phyloP scores from a whole-genome alignment of 768 basidiomycete species.

The Xanthoconium purpureum region DNA sequence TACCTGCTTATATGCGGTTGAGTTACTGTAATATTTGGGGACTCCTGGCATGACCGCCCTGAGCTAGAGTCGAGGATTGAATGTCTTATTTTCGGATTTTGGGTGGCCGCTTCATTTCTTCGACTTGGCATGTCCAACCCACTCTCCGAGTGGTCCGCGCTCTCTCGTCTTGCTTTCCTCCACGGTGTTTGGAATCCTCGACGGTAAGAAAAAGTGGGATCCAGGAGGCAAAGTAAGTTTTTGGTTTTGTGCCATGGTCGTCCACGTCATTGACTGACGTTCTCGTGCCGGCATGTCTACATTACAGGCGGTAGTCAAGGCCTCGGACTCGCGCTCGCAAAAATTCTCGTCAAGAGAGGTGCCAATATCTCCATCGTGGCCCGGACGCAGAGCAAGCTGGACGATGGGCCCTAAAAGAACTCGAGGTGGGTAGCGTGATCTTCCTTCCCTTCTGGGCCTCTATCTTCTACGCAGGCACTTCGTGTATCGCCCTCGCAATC shows the following conservation, averaged over 20 bases:
- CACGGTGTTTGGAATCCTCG: constrained; percentile 4
- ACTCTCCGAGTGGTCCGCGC: not conserved
- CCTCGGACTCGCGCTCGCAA: constrained; percentile 72
- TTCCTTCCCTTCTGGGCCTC: not conserved
- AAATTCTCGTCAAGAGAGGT: constrained; percentile 60
- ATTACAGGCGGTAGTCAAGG: constrained; percentile 84
- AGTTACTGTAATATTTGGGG: too few relatives aligned
- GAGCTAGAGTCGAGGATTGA: too few relatives aligned
- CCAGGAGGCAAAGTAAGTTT: constrained; percentile 41
- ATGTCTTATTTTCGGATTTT: too few relatives aligned
- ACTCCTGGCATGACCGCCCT: too few relatives aligned
- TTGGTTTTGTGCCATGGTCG: too few relatives aligned
- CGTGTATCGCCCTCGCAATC: constrained; percentile 58
- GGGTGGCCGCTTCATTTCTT: too few relatives aligned
- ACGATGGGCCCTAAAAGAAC: constrained; percentile 50
- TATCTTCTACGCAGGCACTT: constrained; percentile 37
- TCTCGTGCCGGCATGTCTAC: constrained; percentile 64
- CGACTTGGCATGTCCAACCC: not conserved
- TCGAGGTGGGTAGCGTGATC: constrained; percentile 54
- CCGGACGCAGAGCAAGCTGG: constrained; percentile 51
- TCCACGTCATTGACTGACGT: not conserved
- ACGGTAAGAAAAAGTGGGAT: constrained; percentile 42
- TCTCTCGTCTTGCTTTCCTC: not conserved
- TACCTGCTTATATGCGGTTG: too few relatives aligned
- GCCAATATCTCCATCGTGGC: constrained; percentile 87